Percentiles rank a stretch among this genome's conserved stretches.
Conservation (phyloP, 192 early-diverging fungal species). For the Gamsiella multidivaricata region DNA sequence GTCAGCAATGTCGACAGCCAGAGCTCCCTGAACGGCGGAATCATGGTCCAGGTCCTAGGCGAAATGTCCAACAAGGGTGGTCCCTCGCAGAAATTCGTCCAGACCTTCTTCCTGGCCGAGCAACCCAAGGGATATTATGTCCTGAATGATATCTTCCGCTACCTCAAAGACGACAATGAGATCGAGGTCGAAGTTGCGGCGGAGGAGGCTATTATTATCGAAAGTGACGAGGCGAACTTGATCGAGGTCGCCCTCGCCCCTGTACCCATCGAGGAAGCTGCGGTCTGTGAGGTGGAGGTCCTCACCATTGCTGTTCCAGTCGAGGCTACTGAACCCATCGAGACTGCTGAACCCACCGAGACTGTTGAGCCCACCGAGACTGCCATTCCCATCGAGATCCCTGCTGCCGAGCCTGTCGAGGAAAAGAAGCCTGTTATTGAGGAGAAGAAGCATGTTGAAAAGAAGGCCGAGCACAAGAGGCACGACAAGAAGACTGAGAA, state of each 20-base stretch:
- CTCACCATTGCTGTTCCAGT: no score
- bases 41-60: conserved; percentile 92
- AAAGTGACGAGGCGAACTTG: conserved; percentile 1
- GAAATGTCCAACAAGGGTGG: conserved; percentile 89
- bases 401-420: conserved; percentile 20
- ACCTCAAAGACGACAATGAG: conserved; percentile 88
- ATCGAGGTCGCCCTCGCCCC: background rate
- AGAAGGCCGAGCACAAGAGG: conserved; percentile 35
- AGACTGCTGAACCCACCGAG: no score
- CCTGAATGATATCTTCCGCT: conserved; percentile 94
- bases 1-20: conserved; percentile 90
- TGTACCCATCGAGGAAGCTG: no score
- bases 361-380: conserved; percentile 1
- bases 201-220: conserved; percentile 13
- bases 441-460: conserved; percentile 40
- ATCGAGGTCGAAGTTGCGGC: conserved; percentile 4
- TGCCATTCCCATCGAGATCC: conserved; percentile 1
- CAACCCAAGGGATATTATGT: conserved; percentile 94
- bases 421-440: conserved; percentile 45
- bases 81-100: conserved; percentile 86
- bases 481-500: conserved; percentile 27
- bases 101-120: conserved; percentile 91
- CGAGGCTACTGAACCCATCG: no score
- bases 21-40: conserved; percentile 77
- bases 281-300: conserved; percentile 4